These are phyloP conservation scores for Xylaria sp. DNA, from an alignment of 495 filamentous ascomycete genomes.

Conservation along the genomic window DNA sequence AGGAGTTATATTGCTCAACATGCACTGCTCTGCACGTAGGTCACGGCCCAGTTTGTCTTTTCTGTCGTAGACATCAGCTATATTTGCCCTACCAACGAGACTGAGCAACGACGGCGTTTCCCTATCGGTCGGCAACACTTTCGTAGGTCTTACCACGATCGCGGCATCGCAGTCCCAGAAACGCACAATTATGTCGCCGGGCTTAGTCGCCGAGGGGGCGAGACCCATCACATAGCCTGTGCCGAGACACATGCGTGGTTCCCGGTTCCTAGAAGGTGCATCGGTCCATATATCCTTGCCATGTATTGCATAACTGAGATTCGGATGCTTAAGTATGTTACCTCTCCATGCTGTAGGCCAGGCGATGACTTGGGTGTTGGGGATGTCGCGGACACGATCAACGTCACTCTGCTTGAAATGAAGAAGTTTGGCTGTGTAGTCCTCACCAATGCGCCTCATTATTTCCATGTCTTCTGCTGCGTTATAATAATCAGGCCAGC, in stretches of 20 bases:
- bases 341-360: background rate
- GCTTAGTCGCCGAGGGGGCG: conserved; percentile 29
- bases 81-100: background rate
- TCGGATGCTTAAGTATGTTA: background rate
- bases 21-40: background rate
- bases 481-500: background rate
- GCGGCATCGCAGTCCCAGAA: conserved; percentile 38
- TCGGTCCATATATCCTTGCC: background rate
- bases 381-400: background rate
- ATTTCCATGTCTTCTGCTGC: background rate
- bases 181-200: conserved; percentile 35
- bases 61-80: conserved; percentile 1
- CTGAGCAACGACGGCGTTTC: background rate
- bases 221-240: conserved; percentile 32
- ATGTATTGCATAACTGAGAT: background rate
- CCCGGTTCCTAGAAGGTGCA: background rate
- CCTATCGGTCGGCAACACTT: background rate
- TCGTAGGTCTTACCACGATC: conserved; percentile 32
- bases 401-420: background rate
- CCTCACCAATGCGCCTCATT: background rate
- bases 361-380: background rate
- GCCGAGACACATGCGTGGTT: conserved; percentile 28
- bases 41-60: background rate
- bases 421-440: background rate
- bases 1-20: background rate